Conservation (phyloP, 345 rosid genomes). For the Citrus sp. region DNA sequence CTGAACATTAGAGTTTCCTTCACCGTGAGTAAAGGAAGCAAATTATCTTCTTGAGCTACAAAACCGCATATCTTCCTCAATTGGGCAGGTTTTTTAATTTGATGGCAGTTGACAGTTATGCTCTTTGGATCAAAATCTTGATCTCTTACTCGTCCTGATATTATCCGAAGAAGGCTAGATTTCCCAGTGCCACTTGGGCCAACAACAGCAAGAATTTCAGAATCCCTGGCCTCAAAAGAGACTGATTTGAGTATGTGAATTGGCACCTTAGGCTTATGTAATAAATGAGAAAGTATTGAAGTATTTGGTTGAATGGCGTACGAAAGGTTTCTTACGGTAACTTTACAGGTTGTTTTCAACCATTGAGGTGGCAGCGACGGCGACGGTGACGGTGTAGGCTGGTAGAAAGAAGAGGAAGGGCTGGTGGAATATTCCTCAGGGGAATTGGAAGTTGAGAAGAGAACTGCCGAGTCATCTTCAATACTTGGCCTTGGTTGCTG, state of each 20-base stretch:
- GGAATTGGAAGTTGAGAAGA: constrained; percentile 67
- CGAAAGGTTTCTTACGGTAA: constrained; percentile 56
- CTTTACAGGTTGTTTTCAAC: constrained; percentile 13
- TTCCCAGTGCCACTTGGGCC: constrained; percentile 92
- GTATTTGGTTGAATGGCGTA: constrained; percentile 39
- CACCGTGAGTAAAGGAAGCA: constrained; percentile 79
- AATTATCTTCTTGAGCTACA: constrained; percentile 80
- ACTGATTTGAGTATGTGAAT: constrained; percentile 59
- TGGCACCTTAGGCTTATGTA: constrained; percentile 36
- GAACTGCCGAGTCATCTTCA: constrained; percentile 60
- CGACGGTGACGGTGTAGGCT: constrained; percentile 36
- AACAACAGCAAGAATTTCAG: constrained; percentile 69
- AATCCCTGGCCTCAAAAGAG: constrained; percentile 56
- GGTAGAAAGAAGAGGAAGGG: constrained; percentile 59
- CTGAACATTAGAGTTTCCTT: constrained; percentile 76
- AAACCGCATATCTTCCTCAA: constrained; percentile 74
- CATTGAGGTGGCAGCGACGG: constrained; percentile 17
- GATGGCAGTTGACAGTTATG: constrained; percentile 39
- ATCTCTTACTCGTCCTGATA: constrained; percentile 68
- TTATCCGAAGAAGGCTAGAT: constrained; percentile 66
- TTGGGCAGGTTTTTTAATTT: constrained; percentile 35
- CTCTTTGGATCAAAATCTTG: constrained; percentile 45
- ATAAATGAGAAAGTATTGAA: constrained; percentile 24
- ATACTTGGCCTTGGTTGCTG: constrained; percentile 26
- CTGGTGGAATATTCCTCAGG: constrained; percentile 53